Conservation (phyloP, 768 basidiomycete species). For the Trametes gibbosa region DNA sequence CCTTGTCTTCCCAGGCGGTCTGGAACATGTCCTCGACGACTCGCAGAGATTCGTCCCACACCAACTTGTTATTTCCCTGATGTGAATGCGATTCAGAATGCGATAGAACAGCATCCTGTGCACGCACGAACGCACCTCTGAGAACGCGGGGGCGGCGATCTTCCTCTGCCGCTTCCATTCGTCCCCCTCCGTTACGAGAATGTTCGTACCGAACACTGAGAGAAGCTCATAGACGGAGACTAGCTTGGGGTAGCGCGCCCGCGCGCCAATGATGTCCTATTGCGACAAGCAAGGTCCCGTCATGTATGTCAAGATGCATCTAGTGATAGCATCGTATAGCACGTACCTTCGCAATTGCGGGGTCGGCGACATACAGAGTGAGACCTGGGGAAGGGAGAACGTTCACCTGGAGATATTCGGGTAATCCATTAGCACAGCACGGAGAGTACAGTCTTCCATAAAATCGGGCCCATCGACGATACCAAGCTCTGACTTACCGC, state of each 20-base stretch:
- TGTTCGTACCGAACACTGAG: conserved; percentile 55
- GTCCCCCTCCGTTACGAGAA: conserved; percentile 61
- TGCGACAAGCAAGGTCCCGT: background rate
- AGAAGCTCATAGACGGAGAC: conserved; percentile 44
- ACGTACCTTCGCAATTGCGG: conserved; percentile 16
- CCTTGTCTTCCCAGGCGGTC: conserved; percentile 46
- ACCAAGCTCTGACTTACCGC: conserved; percentile 24
- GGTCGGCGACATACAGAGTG: conserved; percentile 16
- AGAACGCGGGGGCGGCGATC: conserved; percentile 63
- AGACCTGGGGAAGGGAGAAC: background rate
- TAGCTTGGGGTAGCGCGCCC: conserved; percentile 58
- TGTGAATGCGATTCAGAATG: too few species aligned
- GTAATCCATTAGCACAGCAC: too few species aligned
- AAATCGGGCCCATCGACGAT: too few species aligned
- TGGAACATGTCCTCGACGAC: conserved; percentile 33
- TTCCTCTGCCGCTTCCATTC: conserved; percentile 67
- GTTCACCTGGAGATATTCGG: too few species aligned
- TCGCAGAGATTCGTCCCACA: conserved; percentile 37
- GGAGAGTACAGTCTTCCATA: too few species aligned
- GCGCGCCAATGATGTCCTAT: conserved; percentile 49
- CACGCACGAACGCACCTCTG: conserved; percentile 50
- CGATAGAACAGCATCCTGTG: too few species aligned
- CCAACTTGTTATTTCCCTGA: conserved; percentile 37
- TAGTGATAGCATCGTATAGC: too few species aligned
- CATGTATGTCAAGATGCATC: too few species aligned